A percentile compares a stretch with the other conserved stretches of the same genome.
Conservation (phyloP, 768 basidiomycete species). For the Erythrobasidium yunnanense region DNA sequence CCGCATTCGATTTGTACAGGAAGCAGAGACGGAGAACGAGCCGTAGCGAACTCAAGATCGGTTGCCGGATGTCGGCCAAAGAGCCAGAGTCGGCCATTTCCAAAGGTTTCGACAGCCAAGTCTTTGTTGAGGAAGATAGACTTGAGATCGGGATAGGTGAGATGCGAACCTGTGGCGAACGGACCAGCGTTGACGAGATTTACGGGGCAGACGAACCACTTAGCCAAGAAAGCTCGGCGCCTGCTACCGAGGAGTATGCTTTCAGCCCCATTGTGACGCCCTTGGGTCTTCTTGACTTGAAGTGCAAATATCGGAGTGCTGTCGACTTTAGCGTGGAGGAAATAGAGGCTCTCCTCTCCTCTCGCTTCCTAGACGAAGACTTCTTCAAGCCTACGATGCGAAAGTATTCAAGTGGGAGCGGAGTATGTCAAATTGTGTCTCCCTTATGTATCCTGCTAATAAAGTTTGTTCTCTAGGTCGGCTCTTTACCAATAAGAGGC, state of each 20-base stretch:
- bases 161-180: too few species aligned
- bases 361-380: constrained; percentile 38
- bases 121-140: neutral
- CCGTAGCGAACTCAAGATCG: constrained; percentile 25
- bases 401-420: constrained; percentile 1
- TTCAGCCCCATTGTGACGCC: constrained; percentile 31
- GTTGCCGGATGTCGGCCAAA: constrained; percentile 14
- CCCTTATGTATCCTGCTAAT: neutral
- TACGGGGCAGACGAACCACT: neutral
- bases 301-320: constrained; percentile 32
- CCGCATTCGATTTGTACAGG: constrained; percentile 26
- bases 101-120: neutral
- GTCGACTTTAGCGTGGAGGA: constrained; percentile 37
- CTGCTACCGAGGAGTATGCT: constrained; percentile 9
- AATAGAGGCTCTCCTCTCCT: constrained; percentile 36
- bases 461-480: constrained; percentile 3
- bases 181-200: too few species aligned
- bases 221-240: neutral
- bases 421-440: neutral
- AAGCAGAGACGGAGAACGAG: constrained; percentile 16
- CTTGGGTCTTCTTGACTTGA: constrained; percentile 27
- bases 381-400: constrained; percentile 37
- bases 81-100: neutral
- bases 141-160: constrained; percentile 18
- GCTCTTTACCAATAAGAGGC: constrained; percentile 27